Percentiles rank a stretch among this genome's conserved stretches.
These are phyloP conservation scores for Carnegiea gigantea DNA, from an alignment of 179 eudicot species.

Conservation along the genomic window DNA sequence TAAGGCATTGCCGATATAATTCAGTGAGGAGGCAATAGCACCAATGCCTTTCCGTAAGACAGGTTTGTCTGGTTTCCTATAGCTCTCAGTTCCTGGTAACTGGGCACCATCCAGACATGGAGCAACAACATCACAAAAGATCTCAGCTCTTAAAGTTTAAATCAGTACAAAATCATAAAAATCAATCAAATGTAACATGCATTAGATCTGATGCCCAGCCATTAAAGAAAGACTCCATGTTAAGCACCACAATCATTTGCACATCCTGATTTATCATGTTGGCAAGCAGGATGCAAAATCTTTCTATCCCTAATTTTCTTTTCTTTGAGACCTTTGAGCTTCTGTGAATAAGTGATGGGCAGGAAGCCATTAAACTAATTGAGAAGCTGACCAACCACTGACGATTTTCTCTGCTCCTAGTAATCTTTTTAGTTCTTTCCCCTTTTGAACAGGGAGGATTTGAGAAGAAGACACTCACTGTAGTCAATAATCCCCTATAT, in stretches of 20 bases:
- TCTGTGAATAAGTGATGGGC: not conserved
- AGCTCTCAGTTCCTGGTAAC: slow-evolving; percentile 36
- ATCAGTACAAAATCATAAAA: not conserved
- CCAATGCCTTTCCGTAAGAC: slow-evolving; percentile 65
- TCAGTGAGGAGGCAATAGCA: slow-evolving; percentile 74
- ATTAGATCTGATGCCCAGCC: not conserved
- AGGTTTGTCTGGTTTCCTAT: slow-evolving; percentile 37
- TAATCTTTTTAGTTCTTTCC: not conserved
- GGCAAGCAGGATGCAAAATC: not conserved
- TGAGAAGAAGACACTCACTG: slow-evolving; percentile 4
- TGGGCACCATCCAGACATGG: slow-evolving; percentile 16
- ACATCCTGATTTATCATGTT: not conserved
- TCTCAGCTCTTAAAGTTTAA: not conserved
- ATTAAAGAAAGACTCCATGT: not conserved
- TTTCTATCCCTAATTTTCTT: not conserved
- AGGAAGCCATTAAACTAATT: not conserved
- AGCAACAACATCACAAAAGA: not conserved
- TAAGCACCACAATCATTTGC: slow-evolving; percentile 1
- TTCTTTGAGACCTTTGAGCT: not conserved
- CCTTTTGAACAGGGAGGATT: not conserved
- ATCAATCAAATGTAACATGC: not conserved
- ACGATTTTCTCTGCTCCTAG: not conserved
- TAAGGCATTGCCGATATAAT: slow-evolving; percentile 73
- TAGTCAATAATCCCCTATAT: not conserved
- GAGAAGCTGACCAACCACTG: not conserved